Evolutionary conservation across 2,329 filamentous ascomycete genomes (phyloP), one percentile per base, ranked within the genome.

Genomic region (Nemania diffusa): DNA sequence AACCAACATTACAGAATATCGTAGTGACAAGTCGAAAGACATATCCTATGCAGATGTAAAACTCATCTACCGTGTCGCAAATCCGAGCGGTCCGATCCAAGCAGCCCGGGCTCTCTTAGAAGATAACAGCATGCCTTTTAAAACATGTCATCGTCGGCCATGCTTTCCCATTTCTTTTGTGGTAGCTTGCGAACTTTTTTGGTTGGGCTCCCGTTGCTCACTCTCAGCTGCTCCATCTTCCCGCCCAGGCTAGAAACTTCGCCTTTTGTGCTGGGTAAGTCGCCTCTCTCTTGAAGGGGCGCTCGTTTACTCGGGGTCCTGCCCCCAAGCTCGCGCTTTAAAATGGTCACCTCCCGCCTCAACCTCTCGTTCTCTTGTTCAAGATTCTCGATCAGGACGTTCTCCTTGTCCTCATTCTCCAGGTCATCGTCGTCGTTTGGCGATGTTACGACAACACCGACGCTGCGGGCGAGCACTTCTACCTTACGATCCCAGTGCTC

Each of bases 401-500:
- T 90, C 76, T 90, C 87, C 73, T 91, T 90, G 70, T 88, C 81
- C 7, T 84, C 81, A 11, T 84, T 80, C 9, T 80, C 81, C 8
- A 77, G 76, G 0, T 85, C 83, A 34, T 84, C 82, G 78, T 79
- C 82, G 69, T 79, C 80, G 73, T 84, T 81, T 9, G 71, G 73
- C 71, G 76, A 78, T 4, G 73, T 73, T 22, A 73, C 64, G 20
- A 73, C 82, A 79, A 79, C 84, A 71, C 80, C 81, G 72, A 86
- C 82, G 15, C 87, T 86, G 59, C 87, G 82, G 62, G 88, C 86
- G 37, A 92, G 81, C 24, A 93, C 85, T 66, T 93, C 95, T 7
- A 97, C 86, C 81, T 99, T 99, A 71, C 88, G 88, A 78, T 98
- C 94, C 76, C 96, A 87, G 79, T 97, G 93, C 77, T 92, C 92